Evolutionary conservation across 306 rosid genomes (phyloP), one percentile per base, ranked within the genome.

Genomic region (Boehmeria nivea): DNA sequence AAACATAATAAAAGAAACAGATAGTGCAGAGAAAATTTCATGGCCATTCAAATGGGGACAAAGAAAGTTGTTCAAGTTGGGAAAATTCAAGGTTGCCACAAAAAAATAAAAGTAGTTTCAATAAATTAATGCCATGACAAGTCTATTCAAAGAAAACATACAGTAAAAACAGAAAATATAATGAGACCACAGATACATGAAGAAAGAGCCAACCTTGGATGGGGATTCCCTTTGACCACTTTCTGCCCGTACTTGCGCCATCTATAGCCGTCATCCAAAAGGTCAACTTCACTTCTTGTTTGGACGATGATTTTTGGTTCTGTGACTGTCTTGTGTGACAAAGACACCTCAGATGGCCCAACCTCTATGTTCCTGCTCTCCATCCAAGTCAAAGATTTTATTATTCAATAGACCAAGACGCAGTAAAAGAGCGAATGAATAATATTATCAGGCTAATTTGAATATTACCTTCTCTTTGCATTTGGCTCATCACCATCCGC

Each of bases 201-300:
- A 54, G 24, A 33, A 51, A 61, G 54, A 44, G n/a, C 28, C 51
- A 70, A 93, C 99, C 99, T 93, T 25, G 99, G 99, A 70, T 93
- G 84, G 75, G 96, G 95, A 66, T 93, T 93, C 65, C 99, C 99
- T 73, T 93, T 93, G 33, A 93, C 99, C 64, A 93, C 91, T 75
- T 93, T 93, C 66, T 93, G 99, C 24, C 99, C 99, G 54, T 87
- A 93, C 75, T 91, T 91, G 63, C 98, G 82, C 98, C 98, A 91
- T 50, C 96, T 80, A 60, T 82, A 91, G 28, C 98, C 98, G 61
- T 91, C 98, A 78, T 91, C 94, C 51, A 91, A 66, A 67, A 91
- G 96, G 82, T 91, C 96, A 53, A 91, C 96, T 77, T 82, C 93
- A 33, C 96, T 91, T 78, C 89, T 72, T 42, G 98, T 91, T 70